A percentile compares a stretch with the other conserved stretches of the same genome.
Evolutionary conservation across 768 basidiomycete species (phyloP).

Genomic region (Naganishia vaughanmartiniae): DNA sequence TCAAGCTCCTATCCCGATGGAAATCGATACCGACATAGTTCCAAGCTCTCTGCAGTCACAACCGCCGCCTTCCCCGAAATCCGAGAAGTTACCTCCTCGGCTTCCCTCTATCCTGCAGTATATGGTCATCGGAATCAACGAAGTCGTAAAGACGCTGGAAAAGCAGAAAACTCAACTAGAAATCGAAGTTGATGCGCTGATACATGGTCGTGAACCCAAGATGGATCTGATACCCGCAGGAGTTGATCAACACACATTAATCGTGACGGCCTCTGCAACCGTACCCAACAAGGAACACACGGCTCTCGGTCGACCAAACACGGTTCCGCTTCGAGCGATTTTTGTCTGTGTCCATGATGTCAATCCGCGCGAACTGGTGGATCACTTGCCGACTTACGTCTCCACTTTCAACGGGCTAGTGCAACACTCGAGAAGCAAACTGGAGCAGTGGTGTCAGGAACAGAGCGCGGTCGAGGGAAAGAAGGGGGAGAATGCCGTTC

Average conservation of each 20-base stretch:
- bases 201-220: background rate
- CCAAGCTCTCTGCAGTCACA: background rate
- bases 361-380: slow-evolving; percentile 42
- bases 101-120: slow-evolving; percentile 40
- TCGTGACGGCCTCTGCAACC: slow-evolving; percentile 14
- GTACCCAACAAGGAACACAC: background rate
- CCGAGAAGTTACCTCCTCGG: slow-evolving; percentile 18
- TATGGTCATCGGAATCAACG: slow-evolving; percentile 49
- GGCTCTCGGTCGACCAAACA: background rate
- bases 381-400: slow-evolving; percentile 46
- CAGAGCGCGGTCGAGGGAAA: background rate
- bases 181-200: slow-evolving; percentile 31
- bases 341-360: slow-evolving; percentile 45
- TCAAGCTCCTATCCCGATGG: background rate
- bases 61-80: background rate
- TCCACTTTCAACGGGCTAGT: slow-evolving; percentile 48
- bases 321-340: slow-evolving; percentile 38
- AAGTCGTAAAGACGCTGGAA: slow-evolving; percentile 47
- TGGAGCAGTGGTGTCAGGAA: slow-evolving; percentile 10
- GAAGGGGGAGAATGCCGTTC: background rate
- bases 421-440: slow-evolving; percentile 15
- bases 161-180: slow-evolving; percentile 39
- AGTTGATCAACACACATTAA: slow-evolving; percentile 7
- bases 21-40: slow-evolving; percentile 1
- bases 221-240: slow-evolving; percentile 33